Evolutionary conservation across 345 rosid species (phyloP), one percentile per base, ranked within the genome.

Genomic region (Viola odorata): DNA sequence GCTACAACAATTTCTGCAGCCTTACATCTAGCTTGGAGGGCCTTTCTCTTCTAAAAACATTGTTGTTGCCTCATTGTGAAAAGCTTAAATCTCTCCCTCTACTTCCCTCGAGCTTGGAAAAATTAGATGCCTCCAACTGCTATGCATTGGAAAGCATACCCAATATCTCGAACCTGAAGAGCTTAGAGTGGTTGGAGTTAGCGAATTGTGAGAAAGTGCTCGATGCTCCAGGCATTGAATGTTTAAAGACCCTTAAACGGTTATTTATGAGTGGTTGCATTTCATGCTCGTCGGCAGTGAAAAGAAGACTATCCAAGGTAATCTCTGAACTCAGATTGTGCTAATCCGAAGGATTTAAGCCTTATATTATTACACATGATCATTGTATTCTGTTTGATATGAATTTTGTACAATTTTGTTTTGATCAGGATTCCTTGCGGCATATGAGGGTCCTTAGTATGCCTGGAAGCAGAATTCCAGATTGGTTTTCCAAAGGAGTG

Each of bases 381-480:
- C 32, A 23, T 23, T 23, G 13, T 57, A 10, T 47, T 47, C 50
- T n/a, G 0, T 23, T 23, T 23, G 0, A 12, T 7, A 13, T 47
- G 13, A 47, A 5, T 47, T n/a, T 9, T n/a, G 5, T 6, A 11
- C 10, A 4, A 6, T 32, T 5, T 45, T 41, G 12, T 14, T 50
- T 10, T 60, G n/a, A 47, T 8, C 73, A 85, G 88, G 86, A 55
- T 58, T 66, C 53, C 63, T 39, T 84, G 65, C 86, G 69, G 75
- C 65, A 69, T 55, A 37, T 86, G 40, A 41, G 36, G 63, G 53
- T 71, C 66, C 68, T 82, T 40, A 81, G 85, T 57, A 60, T 88
- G 59, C 90, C 92, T 12, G 92, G 90, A 55, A 78, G 80, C 54
- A 69, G 57, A 45, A 61, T 81, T 45, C 92, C 92, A 7, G 53